Conservation (phyloP, 2,329 filamentous ascomycete genomes). For the Fusarium zealandicum region DNA sequence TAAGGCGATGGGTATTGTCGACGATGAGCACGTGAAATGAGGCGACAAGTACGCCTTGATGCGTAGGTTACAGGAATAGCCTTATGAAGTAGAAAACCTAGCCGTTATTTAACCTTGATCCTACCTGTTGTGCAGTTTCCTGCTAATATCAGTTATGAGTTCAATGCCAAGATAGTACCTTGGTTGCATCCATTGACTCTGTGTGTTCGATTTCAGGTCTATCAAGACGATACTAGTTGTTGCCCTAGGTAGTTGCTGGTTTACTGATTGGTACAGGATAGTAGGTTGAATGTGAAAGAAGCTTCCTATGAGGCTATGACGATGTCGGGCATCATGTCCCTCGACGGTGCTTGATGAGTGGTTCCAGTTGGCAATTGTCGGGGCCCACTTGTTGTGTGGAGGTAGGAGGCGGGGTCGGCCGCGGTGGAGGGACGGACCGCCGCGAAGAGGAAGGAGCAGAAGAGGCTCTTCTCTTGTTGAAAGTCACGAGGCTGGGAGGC, state of each 20-base stretch:
- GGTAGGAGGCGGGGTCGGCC: slow-evolving; percentile 12
- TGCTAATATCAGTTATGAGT: not conserved
- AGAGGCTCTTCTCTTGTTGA: slow-evolving; percentile 4
- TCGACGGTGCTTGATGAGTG: not conserved
- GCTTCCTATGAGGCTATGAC: too few species aligned
- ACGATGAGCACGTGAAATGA: slow-evolving; percentile 10
- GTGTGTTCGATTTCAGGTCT: too few species aligned
- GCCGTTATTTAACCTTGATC: slow-evolving; percentile 2
- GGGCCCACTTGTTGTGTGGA: too few species aligned
- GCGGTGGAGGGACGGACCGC: slow-evolving; percentile 24
- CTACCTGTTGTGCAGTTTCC: not conserved
- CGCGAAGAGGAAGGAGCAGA: not conserved
- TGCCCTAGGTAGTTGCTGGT: too few species aligned
- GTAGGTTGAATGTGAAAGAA: too few species aligned
- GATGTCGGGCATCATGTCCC: too few species aligned
- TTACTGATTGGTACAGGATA: too few species aligned
- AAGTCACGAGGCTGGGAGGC: slow-evolving; percentile 29
- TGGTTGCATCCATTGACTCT: too few species aligned
- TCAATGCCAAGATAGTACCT: not conserved
- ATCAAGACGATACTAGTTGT: too few species aligned
- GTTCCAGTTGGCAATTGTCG: slow-evolving; percentile 3
- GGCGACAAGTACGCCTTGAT: slow-evolving; percentile 12
- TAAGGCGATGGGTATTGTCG: not conserved
- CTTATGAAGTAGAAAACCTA: slow-evolving; percentile 29
- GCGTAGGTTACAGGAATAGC: slow-evolving; percentile 26